Evolutionary conservation across 331 rosid species (phyloP).

Genomic region (Pyracantha coccinea): DNA sequence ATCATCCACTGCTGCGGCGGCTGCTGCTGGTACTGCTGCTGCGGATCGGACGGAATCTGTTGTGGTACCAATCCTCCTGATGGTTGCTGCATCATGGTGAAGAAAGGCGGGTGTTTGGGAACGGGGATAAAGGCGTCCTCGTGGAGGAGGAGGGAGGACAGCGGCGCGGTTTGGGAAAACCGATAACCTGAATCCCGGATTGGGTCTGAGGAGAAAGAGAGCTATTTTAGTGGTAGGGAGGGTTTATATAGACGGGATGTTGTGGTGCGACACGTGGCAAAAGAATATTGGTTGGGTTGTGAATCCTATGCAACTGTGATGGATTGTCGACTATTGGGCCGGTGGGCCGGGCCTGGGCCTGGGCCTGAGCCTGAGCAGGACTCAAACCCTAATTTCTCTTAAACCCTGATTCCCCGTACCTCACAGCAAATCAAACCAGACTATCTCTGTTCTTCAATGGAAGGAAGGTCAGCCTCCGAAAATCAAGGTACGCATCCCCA

Average conservation of each 20-base stretch:
- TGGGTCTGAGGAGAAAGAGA: background rate
- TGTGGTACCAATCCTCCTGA: slow-evolving; percentile 15
- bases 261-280: slow-evolving; percentile 16
- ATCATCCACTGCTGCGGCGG: slow-evolving; percentile 43
- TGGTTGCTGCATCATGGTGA: slow-evolving; percentile 38
- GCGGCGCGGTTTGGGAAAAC: background rate
- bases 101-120: background rate
- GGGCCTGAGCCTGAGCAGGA: background rate
- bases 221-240: background rate
- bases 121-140: background rate
- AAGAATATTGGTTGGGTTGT: background rate
- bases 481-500: background rate
- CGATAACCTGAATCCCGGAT: background rate
- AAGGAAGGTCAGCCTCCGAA: too few relatives aligned
- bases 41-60: slow-evolving; percentile 22
- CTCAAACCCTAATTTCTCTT: background rate
- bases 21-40: slow-evolving; percentile 28
- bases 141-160: background rate
- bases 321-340: background rate
- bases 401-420: background rate
- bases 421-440: too few relatives aligned
- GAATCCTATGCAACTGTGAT: background rate
- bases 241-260: background rate
- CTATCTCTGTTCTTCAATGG: too few relatives aligned
- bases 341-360: background rate